Percentiles rank a stretch among this genome's conserved stretches.
Conservation (phyloP, 495 filamentous ascomycete species). For the Neurospora sp. region DNA sequence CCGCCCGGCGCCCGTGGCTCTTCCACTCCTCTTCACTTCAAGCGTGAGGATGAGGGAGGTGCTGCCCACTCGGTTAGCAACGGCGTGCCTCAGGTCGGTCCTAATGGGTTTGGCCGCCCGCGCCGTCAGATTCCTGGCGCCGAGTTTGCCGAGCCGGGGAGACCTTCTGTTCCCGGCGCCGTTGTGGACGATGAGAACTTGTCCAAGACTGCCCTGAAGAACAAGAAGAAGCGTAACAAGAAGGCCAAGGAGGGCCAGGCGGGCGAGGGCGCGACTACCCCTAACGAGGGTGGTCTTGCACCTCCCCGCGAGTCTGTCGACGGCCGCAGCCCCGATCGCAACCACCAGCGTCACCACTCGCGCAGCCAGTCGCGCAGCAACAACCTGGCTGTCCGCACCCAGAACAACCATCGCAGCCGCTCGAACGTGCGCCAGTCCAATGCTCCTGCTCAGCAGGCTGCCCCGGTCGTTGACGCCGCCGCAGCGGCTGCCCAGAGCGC, state of each 20-base stretch:
- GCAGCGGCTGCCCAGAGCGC: conserved; percentile 45
- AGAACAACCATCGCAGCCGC: conserved; percentile 31
- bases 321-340: conserved; percentile 55
- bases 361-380: conserved; percentile 45
- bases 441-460: conserved; percentile 13
- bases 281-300: conserved; percentile 26
- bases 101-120: conserved; percentile 71
- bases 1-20: conserved; percentile 91
- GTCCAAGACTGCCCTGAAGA: conserved; percentile 84
- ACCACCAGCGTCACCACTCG: conserved; percentile 25
- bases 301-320: conserved; percentile 32
- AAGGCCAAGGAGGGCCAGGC: conserved; percentile 69
- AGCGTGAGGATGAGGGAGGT: conserved; percentile 93
- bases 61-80: conserved; percentile 76
- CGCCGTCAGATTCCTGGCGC: conserved; percentile 46
- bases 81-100: conserved; percentile 52
- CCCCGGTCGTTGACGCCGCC: conserved; percentile 22
- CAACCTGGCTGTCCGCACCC: conserved; percentile 38
- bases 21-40: conserved; percentile 85
- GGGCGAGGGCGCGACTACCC: conserved; percentile 19
- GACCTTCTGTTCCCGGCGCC: conserved; percentile 59
- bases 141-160: conserved; percentile 30
- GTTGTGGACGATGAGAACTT: conserved; percentile 60
- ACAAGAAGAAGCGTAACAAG: conserved; percentile 98
- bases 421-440: conserved; percentile 18